Conservation (phyloP, 371 early-diverging fungal genomes). For the Batrachochytrium dendrobatidis region DNA sequence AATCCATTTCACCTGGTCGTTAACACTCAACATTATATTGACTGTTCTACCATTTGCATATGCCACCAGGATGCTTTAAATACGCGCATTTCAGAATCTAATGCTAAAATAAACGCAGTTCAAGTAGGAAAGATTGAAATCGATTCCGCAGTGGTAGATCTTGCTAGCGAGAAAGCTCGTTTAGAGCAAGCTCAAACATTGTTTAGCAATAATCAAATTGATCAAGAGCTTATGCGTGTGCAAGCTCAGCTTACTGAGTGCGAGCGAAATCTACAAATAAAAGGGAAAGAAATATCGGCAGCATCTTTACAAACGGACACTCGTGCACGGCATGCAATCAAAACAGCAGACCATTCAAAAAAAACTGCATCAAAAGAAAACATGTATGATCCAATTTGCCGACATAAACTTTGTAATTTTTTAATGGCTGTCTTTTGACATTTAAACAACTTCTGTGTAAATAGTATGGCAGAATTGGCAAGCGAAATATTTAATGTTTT, state of each 20-base stretch:
- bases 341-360: slow-evolving; percentile 37
- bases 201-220: slow-evolving; percentile 6
- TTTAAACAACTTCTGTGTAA: no score
- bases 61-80: neutral
- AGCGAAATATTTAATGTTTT: no score
- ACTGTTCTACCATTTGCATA: no score
- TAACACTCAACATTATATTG: no score
- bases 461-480: no score
- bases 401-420: no score
- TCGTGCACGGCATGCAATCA: slow-evolving; percentile 49
- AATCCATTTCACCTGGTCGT: no score
- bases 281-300: slow-evolving; percentile 43
- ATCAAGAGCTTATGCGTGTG: slow-evolving; percentile 12
- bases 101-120: neutral
- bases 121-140: neutral
- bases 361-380: slow-evolving; percentile 26
- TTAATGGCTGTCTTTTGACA: no score
- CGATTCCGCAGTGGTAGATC: neutral
- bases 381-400: slow-evolving; percentile 13
- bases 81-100: neutral
- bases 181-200: neutral
- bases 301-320: slow-evolving; percentile 41
- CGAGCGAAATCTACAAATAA: slow-evolving; percentile 7
- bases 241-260: slow-evolving; percentile 10
- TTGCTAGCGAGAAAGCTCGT: neutral